Percentiles rank a stretch among this genome's conserved stretches.
These are phyloP conservation scores for Angophora floribunda DNA, from an alignment of 345 rosid species.

Conservation along the genomic window DNA sequence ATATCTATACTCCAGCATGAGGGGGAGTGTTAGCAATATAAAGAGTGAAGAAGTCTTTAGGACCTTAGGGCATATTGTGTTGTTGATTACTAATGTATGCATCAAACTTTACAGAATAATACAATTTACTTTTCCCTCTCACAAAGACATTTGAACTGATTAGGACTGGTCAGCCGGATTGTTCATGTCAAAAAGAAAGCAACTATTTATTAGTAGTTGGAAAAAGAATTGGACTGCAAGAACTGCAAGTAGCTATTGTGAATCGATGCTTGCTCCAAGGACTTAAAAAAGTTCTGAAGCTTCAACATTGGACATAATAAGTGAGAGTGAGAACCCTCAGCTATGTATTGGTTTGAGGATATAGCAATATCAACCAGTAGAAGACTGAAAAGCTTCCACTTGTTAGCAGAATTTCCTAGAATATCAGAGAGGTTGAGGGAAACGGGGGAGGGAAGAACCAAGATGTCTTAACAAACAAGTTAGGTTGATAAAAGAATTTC, in stretches of 20 bases:
- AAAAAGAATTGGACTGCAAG: neutral
- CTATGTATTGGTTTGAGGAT: neutral
- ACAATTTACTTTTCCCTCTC: neutral
- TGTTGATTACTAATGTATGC: neutral
- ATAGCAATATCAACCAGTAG: neutral
- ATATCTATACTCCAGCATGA: neutral
- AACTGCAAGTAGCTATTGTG: neutral
- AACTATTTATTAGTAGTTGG: neutral
- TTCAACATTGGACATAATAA: neutral
- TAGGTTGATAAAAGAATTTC: neutral
- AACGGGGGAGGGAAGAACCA: neutral
- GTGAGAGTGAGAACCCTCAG: neutral
- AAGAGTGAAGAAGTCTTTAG: neutral
- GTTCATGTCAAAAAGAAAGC: neutral
- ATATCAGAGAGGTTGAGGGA: neutral
- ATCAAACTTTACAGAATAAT: no score
- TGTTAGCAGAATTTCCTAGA: neutral
- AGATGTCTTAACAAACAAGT: neutral
- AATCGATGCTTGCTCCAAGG: neutral
- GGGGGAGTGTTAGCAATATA: neutral
- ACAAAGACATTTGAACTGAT: neutral
- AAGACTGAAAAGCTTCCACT: neutral
- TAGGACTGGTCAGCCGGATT: neutral
- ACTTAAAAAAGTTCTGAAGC: neutral
- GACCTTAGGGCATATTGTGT: neutral